Conservation (phyloP, 345 rosid species). For the Melastoma malabathricum region DNA sequence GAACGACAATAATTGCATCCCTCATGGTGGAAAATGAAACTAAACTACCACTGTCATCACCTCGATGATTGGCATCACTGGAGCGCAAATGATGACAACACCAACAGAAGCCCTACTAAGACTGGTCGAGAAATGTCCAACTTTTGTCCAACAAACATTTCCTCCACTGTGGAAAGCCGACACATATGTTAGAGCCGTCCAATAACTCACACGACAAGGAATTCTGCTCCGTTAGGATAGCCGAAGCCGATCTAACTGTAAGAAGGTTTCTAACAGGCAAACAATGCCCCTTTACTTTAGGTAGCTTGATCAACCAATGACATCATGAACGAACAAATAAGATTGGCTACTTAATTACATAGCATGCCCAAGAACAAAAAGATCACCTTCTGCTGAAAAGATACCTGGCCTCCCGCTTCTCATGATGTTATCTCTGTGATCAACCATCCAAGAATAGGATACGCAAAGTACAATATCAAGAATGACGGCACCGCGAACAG, state of each 20-base stretch:
- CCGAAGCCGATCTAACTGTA: too few relatives aligned
- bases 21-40: slow-evolving; percentile 7
- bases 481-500: slow-evolving; percentile 30
- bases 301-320: too few relatives aligned
- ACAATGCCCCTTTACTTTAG: too few relatives aligned
- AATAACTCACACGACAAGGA: too few relatives aligned
- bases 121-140: neutral
- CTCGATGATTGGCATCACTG: slow-evolving; percentile 11
- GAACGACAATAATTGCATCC: slow-evolving; percentile 5
- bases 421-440: slow-evolving; percentile 20
- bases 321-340: too few relatives aligned
- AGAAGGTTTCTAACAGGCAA: too few relatives aligned
- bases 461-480: slow-evolving; percentile 28
- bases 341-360: too few relatives aligned
- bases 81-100: neutral
- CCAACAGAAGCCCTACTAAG: neutral
- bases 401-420: neutral
- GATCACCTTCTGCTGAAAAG: neutral
- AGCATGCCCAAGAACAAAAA: neutral
- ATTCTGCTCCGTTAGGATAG: too few relatives aligned
- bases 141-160: neutral
- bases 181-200: too few relatives aligned
- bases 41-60: slow-evolving; percentile 25
- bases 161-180: too few relatives aligned
- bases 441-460: slow-evolving; percentile 27